Conservation (phyloP, 345 rosid species). For the Noccaea caerulescens region DNA sequence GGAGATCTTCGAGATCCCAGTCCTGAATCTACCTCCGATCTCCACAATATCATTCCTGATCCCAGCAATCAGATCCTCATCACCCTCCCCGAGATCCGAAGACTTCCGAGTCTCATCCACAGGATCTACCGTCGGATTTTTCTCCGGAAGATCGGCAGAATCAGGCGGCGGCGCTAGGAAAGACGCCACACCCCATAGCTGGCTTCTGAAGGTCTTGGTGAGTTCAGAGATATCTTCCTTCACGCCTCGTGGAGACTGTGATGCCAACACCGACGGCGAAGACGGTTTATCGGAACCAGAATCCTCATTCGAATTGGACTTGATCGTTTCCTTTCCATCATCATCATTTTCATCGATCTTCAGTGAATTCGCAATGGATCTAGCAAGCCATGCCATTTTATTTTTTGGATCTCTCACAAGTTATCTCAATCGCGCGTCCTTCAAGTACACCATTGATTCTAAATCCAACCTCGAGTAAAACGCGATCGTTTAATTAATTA, state of each 20-base stretch:
- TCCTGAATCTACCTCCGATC: constrained; percentile 58
- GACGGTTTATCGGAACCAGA: constrained; percentile 35
- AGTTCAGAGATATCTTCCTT: constrained; percentile 86
- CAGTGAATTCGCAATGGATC: constrained; percentile 80
- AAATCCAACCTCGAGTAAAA: not conserved
- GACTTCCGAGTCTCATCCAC: constrained; percentile 45
- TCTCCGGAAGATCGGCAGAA: constrained; percentile 18
- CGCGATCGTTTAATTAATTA: not conserved
- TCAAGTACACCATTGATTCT: constrained; percentile 29
- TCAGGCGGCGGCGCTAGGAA: constrained; percentile 74
- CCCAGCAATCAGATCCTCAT: constrained; percentile 44
- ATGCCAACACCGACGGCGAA: constrained; percentile 30
- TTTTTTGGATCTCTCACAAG: constrained; percentile 17
- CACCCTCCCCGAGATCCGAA: constrained; percentile 35
- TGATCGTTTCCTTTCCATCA: constrained; percentile 36
- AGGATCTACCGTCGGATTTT: constrained; percentile 33
- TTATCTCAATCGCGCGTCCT: constrained; percentile 22
- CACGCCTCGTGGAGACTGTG: constrained; percentile 69
- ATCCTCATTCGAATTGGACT: not conserved
- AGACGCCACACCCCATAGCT: constrained; percentile 93
- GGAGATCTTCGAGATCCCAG: constrained; percentile 73
- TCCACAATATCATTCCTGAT: constrained; percentile 47
- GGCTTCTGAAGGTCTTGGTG: constrained; percentile 68
- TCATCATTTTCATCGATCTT: constrained; percentile 61
- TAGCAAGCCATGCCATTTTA: constrained; percentile 84